Conservation (phyloP, 805 yeast genomes). For the Kluyveromyces lactis region DNA sequence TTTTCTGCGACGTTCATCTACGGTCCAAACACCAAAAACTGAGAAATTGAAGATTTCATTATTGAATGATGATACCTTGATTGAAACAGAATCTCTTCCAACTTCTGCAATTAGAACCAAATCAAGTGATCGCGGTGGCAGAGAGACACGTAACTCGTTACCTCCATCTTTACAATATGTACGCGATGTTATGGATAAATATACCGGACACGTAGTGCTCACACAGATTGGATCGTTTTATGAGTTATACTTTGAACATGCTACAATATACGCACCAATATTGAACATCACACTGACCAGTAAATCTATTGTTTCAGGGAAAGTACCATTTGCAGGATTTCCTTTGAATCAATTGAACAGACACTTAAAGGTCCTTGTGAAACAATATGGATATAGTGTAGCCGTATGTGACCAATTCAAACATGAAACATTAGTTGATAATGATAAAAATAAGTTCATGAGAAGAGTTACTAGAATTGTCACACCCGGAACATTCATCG, state of each 20-base stretch:
- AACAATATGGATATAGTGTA: constrained; percentile 60
- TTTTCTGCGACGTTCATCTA: too few relatives aligned
- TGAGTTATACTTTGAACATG: constrained; percentile 85
- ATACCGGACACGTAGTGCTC: constrained; percentile 49
- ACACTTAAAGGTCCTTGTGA: constrained; percentile 66
- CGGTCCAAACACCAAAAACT: not conserved
- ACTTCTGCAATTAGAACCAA: not conserved
- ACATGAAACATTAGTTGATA: constrained; percentile 20
- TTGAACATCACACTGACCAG: constrained; percentile 66
- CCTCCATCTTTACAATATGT: constrained; percentile 32
- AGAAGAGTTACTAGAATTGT: constrained; percentile 73
- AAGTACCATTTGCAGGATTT: constrained; percentile 84
- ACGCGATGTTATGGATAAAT: constrained; percentile 35
- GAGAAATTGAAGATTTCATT: constrained; percentile 1
- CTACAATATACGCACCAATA: constrained; percentile 59
- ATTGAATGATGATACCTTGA: not conserved
- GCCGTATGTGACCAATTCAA: constrained; percentile 71
- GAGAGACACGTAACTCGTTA: constrained; percentile 9
- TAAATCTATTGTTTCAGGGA: constrained; percentile 36
- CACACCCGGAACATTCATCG: constrained; percentile 89
- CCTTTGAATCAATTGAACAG: constrained; percentile 66
- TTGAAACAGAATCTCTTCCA: constrained; percentile 2
- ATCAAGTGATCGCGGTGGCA: not conserved
- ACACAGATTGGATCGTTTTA: constrained; percentile 85
- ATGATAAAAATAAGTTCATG: constrained; percentile 36